Base-by-base conservation (phyloP, 2,329 filamentous ascomycete genomes). In the Phaeophleospora eucalypticola region DNA sequence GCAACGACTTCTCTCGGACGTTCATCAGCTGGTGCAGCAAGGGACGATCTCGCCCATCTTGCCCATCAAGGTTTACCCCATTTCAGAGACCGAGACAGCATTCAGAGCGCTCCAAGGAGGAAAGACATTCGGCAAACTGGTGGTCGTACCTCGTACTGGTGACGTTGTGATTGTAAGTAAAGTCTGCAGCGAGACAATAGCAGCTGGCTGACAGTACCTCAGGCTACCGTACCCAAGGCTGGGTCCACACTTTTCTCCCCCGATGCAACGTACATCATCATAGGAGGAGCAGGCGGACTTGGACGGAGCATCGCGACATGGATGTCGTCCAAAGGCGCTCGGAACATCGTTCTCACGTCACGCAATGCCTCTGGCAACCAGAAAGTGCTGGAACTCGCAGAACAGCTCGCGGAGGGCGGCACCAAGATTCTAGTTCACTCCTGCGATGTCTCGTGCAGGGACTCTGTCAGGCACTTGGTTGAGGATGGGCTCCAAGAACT, bases 21-120 rank as follows among this genome's bases (percentile, higher is more conserved):
- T 47, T 16, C 14, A 32, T 16, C 15, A 41, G 6, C 19, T 43
- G 16, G 10, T 47, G 7, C 14, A 15, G 4, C 20, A 15, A 12
- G 38, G 38, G 29, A 34, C 6, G 17, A 36, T 41, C 14, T 10
- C 9, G 12, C 37, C 37, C 3, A 36, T 41, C 29, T 29, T 12
- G n/a, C 37, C 44, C 3, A 15, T 46, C 17, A 41, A 18, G 17
- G 21, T 29, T 3, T 29, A 41, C 17, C 16, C 35, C 17, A 41
- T 36, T 10, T 46, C 44, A n/a, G 37, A 46, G 27, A 32, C 45
- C 21, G 49, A 53, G 43, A 29, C 41, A 21, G 52, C 45, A 14
- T 48, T 55, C 27, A 41, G 46, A 9, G 29, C 16, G 20, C 33
- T 35, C 10, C 46, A 49, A 36, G 45, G 12, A 12, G 46, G 46